A percentile compares a stretch with the other conserved stretches of the same genome.
phyloP scores from a whole-genome alignment of 2,329 filamentous ascomycete genomes.

The Aspergillus novoparasiticus region DNA sequence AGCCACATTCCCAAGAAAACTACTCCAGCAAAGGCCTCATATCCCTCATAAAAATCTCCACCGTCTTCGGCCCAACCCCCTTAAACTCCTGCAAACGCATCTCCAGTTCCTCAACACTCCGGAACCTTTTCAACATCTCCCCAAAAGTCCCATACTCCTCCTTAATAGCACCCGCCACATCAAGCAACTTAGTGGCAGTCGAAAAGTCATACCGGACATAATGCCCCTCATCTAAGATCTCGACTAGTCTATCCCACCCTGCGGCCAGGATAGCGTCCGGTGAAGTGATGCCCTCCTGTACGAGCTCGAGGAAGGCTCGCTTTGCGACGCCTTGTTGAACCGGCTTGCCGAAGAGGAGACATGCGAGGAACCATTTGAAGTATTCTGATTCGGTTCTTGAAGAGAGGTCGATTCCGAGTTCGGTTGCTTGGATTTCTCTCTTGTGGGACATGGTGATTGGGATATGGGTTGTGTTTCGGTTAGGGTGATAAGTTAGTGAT shows the following conservation, averaged over 20 bases:
- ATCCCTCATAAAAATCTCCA: not conserved
- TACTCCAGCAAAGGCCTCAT: not conserved
- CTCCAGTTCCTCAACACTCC: not conserved
- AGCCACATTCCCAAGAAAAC: not conserved
- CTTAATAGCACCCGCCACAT: constrained; percentile 13
- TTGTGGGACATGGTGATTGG: not conserved
- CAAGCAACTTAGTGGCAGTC: constrained; percentile 19
- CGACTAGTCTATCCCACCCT: constrained; percentile 21
- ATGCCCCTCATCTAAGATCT: constrained; percentile 21
- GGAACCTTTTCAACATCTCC: not conserved
- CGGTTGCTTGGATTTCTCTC: not conserved
- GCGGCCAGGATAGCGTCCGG: constrained; percentile 15
- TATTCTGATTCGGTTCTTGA: constrained; percentile 9
- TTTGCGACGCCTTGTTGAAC: constrained; percentile 20
- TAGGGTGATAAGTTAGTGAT: too few species aligned
- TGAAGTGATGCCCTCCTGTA: constrained; percentile 15
- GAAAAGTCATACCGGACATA: constrained; percentile 21
- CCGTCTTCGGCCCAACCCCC: not conserved
- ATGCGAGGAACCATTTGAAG: constrained; percentile 24
- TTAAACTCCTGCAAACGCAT: not conserved
- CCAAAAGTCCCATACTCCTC: constrained; percentile 14
- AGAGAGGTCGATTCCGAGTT: constrained; percentile 12
- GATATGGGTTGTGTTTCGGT: too few species aligned
- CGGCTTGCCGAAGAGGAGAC: constrained; percentile 21
- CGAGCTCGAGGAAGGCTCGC: constrained; percentile 14